Evolutionary conservation across 2,329 filamentous ascomycete genomes (phyloP).

Genomic region (Apiospora koreana): DNA sequence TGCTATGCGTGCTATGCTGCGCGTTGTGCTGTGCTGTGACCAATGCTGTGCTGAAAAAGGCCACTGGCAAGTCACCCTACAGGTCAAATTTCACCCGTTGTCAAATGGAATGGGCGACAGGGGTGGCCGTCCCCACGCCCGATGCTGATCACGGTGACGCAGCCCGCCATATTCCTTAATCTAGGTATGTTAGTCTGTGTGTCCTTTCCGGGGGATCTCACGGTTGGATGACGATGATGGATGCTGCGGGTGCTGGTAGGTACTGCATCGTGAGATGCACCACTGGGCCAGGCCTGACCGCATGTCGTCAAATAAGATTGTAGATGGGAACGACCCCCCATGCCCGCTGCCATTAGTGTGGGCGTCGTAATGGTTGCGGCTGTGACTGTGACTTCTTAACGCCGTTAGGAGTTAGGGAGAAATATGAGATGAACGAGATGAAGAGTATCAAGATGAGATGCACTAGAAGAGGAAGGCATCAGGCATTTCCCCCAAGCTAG

Average conservation of each 20-base stretch:
- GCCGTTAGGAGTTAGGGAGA: not conserved
- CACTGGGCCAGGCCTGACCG: not conserved
- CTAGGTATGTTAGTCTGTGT: conserved; percentile 1
- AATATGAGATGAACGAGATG: conserved; percentile 7
- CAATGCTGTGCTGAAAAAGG: not conserved
- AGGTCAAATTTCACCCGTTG: not conserved
- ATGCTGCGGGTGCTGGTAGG: not conserved
- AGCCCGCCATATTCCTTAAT: not conserved
- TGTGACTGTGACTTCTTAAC: conserved; percentile 2
- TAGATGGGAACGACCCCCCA: not conserved
- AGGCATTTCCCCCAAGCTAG: not conserved
- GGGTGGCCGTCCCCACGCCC: conserved; percentile 6
- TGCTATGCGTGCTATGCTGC: not conserved
- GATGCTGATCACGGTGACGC: conserved; percentile 11
- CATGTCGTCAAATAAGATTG: conserved; percentile 7
- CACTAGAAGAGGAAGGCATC: not conserved
- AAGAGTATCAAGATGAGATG: conserved; percentile 4
- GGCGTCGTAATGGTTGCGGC: conserved; percentile 1
- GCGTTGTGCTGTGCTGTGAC: not conserved
- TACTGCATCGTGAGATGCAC: not conserved
- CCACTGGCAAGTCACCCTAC: conserved; percentile 1
- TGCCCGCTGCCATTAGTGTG: not conserved
- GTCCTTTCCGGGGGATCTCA: conserved; percentile 1
- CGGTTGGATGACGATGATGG: not conserved
- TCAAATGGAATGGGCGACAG: not conserved